These are phyloP conservation scores for Sporobolomyces phaffii DNA, from an alignment of 768 basidiomycete genomes.

Conservation along the genomic window DNA sequence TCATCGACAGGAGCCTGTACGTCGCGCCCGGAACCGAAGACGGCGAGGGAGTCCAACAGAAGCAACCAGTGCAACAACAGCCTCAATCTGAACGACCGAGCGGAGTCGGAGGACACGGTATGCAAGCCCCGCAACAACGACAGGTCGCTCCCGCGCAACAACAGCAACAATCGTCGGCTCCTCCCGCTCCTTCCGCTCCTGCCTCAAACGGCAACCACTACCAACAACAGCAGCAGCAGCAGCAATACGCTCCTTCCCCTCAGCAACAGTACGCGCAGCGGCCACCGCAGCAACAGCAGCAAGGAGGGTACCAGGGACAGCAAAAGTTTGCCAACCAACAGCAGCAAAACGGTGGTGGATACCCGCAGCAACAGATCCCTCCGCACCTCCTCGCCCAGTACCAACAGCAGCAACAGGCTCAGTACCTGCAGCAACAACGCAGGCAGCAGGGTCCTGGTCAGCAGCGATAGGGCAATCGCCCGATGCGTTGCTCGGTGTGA, in stretches of 20 bases:
- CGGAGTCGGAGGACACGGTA: constrained; percentile 32
- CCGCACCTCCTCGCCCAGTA: constrained; percentile 24
- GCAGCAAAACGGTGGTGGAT: too few relatives aligned
- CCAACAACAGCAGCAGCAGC: constrained; percentile 13
- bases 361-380: constrained; percentile 32
- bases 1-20: constrained; percentile 84
- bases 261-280: constrained; percentile 24
- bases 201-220: constrained; percentile 1
- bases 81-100: not conserved
- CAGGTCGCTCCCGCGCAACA: not conserved
- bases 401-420: constrained; percentile 37
- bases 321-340: not conserved
- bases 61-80: not conserved
- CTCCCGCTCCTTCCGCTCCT: not conserved
- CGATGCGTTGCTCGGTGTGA: too few relatives aligned
- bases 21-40: constrained; percentile 63
- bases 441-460: constrained; percentile 11
- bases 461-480: not conserved
- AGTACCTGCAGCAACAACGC: constrained; percentile 27
- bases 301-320: constrained; percentile 3
- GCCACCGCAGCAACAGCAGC: constrained; percentile 21
- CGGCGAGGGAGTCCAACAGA: not conserved
- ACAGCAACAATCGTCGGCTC: not conserved
- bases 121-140: constrained; percentile 30
- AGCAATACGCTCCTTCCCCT: constrained; percentile 1